phyloP scores from a whole-genome alignment of 257 asterid species.

The Solanum tacnaense region DNA sequence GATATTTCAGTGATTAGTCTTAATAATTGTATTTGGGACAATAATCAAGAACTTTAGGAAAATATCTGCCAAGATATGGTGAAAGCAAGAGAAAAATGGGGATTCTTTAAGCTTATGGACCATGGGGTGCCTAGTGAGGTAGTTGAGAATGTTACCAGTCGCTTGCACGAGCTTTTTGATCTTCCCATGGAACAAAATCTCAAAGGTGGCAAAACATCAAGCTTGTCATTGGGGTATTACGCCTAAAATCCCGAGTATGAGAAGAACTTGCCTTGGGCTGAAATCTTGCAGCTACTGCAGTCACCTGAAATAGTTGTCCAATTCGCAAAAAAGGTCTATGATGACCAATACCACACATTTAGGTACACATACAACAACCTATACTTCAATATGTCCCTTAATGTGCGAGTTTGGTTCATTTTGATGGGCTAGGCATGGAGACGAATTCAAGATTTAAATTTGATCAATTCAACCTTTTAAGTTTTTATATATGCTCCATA shows the following conservation, averaged over 20 bases:
- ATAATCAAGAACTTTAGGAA: not conserved
- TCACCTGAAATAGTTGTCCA: constrained; percentile 11
- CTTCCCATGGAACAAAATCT: constrained; percentile 17
- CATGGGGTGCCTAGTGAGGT: constrained; percentile 10
- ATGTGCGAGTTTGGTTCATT: not conserved
- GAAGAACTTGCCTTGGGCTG: constrained; percentile 19
- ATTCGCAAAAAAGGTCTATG: constrained; percentile 6
- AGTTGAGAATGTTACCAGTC: not conserved
- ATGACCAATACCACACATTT: constrained; percentile 5
- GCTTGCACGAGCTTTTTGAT: constrained; percentile 8
- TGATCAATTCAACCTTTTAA: not conserved
- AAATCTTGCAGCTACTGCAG: constrained; percentile 14
- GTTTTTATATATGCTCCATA: not conserved
- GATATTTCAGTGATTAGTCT: constrained; percentile 12
- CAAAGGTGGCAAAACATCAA: constrained; percentile 6
- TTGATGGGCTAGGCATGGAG: not conserved
- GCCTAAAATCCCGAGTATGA: constrained; percentile 9
- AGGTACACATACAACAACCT: not conserved
- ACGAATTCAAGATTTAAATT: not conserved
- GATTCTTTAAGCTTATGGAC: constrained; percentile 14
- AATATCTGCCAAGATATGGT: constrained; percentile 7
- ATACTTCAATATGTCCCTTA: not conserved
- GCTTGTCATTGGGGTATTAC: constrained; percentile 10
- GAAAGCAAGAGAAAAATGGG: constrained; percentile 14
- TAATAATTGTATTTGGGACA: not conserved